Evolutionary conservation across 768 basidiomycete genomes (phyloP).

Genomic region (Fistulinella prunicolor): DNA sequence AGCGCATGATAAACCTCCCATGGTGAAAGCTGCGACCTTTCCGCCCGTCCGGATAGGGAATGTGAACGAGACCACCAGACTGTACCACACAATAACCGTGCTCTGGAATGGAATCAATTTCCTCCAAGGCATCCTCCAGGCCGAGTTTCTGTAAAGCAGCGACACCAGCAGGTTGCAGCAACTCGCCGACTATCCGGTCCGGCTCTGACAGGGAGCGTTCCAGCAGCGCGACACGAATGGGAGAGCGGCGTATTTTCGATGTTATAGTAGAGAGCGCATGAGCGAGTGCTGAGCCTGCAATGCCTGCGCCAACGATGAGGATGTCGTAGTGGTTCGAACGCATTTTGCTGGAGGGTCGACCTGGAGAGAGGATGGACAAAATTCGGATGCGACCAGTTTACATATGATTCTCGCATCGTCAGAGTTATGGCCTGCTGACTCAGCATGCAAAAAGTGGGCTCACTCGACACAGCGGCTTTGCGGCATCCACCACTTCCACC

Average conservation of each 20-base stretch:
- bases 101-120: constrained; percentile 82
- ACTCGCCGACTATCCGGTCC: constrained; percentile 96
- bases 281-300: constrained; percentile 86
- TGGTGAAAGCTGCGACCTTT: constrained; percentile 93
- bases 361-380: background rate
- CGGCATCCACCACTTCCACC: too few relatives aligned
- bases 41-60: constrained; percentile 75
- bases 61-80: constrained; percentile 66
- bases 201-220: constrained; percentile 92
- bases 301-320: constrained; percentile 88
- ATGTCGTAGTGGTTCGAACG: constrained; percentile 54
- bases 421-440: constrained; percentile 10
- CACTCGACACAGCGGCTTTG: background rate
- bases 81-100: constrained; percentile 83
- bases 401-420: background rate
- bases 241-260: constrained; percentile 39
- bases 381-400: too few relatives aligned
- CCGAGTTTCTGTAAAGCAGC: constrained; percentile 75
- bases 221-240: constrained; percentile 76
- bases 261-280: constrained; percentile 70
- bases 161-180: constrained; percentile 92
- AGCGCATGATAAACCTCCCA: constrained; percentile 79
- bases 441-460: constrained; percentile 16
- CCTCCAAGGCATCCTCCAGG: constrained; percentile 69
- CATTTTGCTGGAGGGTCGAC: constrained; percentile 6